Percentiles rank a stretch among this genome's conserved stretches.
These are phyloP conservation scores for Colletotrichum abscissum DNA, from an alignment of 2,329 filamentous ascomycete genomes.

Conservation along the genomic window DNA sequence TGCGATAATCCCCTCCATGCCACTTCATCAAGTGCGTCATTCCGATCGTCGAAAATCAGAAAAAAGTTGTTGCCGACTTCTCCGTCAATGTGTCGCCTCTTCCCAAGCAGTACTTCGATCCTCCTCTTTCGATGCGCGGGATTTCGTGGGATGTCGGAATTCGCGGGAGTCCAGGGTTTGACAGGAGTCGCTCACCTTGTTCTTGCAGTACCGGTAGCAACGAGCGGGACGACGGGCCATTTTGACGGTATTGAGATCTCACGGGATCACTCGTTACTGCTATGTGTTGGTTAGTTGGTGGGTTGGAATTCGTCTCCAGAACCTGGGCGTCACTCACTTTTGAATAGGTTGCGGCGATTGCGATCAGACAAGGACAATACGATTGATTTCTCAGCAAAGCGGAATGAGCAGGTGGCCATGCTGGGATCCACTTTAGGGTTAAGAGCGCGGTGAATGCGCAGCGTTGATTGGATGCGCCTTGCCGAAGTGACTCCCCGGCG, in stretches of 20 bases:
- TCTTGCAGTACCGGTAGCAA: slow-evolving; percentile 99
- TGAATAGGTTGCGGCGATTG: slow-evolving; percentile 30
- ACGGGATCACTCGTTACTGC: slow-evolving; percentile 47
- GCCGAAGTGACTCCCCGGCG: background rate
- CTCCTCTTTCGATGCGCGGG: slow-evolving; percentile 22
- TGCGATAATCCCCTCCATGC: background rate
- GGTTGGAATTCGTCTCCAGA: slow-evolving; percentile 41
- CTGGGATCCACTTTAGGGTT: slow-evolving; percentile 16
- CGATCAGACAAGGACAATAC: slow-evolving; percentile 42
- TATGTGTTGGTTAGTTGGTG: slow-evolving; percentile 48
- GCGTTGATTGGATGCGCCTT: background rate
- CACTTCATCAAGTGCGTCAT: background rate
- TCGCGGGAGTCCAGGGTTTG: slow-evolving; percentile 9
- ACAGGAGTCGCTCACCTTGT: slow-evolving; percentile 79
- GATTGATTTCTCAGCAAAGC: slow-evolving; percentile 67
- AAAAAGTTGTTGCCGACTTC: background rate
- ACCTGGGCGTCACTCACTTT: slow-evolving; percentile 29
- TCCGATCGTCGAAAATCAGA: background rate
- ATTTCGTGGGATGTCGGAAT: slow-evolving; percentile 16
- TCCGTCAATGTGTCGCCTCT: background rate
- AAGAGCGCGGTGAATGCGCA: background rate
- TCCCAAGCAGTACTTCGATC: background rate
- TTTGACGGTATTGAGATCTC: slow-evolving; percentile 72
- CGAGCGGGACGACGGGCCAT: slow-evolving; percentile 99
- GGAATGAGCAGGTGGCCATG: slow-evolving; percentile 29